A percentile compares a stretch with the other conserved stretches of the same genome.
Evolutionary conservation across 1,139 yeast genomes (phyloP).

Genomic region (Scheffersomyces cryptocercus): DNA sequence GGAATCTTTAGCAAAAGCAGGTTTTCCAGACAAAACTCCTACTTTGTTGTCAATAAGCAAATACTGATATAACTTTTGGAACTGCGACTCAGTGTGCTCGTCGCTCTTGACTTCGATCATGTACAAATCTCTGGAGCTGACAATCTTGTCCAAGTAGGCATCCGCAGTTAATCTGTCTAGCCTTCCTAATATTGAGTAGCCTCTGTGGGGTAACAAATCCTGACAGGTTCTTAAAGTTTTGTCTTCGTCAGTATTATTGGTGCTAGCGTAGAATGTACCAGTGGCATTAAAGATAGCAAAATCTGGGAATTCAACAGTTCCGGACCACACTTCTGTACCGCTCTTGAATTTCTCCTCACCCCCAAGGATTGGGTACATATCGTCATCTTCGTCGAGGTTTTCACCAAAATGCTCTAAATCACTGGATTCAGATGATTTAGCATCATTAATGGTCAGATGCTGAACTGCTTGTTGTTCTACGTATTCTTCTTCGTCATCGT

Average conservation of each 20-base stretch:
- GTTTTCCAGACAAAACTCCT: constrained; percentile 61
- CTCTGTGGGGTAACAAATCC: constrained; percentile 29
- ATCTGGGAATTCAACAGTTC: constrained; percentile 56
- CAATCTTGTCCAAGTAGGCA: constrained; percentile 53
- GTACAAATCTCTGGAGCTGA: constrained; percentile 50
- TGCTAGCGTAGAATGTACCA: constrained; percentile 44
- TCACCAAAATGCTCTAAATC: constrained; percentile 10
- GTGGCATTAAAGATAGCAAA: constrained; percentile 50
- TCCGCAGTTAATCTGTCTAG: constrained; percentile 56
- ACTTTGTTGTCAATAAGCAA: constrained; percentile 50
- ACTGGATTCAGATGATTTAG: constrained; percentile 7
- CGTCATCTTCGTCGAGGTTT: constrained; percentile 6
- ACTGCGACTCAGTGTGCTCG: constrained; percentile 28
- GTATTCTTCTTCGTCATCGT: constrained; percentile 16
- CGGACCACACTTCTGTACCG: constrained; percentile 49
- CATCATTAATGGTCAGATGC: constrained; percentile 1
- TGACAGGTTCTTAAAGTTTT: constrained; percentile 30
- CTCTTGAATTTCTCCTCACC: constrained; percentile 2
- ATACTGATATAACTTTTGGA: constrained; percentile 53
- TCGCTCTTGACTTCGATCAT: constrained; percentile 42
- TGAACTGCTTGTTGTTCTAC: constrained; percentile 2
- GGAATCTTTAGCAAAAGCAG: constrained; percentile 60
- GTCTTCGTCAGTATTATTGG: constrained; percentile 23
- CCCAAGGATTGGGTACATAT: constrained; percentile 6
- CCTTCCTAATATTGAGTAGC: constrained; percentile 62